A percentile compares a stretch with the other conserved stretches of the same genome.
These are phyloP conservation scores for Ceratobasidium sp. DNA, from an alignment of 1,284 basidiomycete species.

Conservation along the genomic window DNA sequence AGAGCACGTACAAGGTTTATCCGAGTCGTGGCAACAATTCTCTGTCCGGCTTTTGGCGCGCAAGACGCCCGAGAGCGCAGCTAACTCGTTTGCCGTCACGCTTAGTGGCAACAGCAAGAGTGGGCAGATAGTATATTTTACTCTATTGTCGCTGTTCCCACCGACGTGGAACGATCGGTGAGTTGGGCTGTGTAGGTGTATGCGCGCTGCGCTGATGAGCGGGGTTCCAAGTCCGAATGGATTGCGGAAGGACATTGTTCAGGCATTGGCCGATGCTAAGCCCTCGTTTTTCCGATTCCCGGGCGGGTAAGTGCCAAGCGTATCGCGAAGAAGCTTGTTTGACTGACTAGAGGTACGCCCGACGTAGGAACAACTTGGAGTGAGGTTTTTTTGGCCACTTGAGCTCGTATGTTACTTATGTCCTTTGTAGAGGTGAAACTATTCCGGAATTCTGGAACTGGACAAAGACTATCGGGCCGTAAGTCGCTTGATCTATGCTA, in stretches of 20 bases:
- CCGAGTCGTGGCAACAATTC: slow-evolving; percentile 59
- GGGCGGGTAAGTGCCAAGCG: slow-evolving; percentile 42
- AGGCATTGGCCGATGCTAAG: slow-evolving; percentile 45
- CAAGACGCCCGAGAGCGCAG: slow-evolving; percentile 52
- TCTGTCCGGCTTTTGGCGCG: slow-evolving; percentile 57
- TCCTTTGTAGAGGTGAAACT: slow-evolving; percentile 25
- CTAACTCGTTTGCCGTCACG: slow-evolving; percentile 63
- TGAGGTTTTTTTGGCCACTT: slow-evolving; percentile 27
- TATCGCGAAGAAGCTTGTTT: neutral
- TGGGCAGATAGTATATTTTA: slow-evolving; percentile 65
- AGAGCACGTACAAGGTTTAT: slow-evolving; percentile 16
- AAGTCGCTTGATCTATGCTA: neutral
- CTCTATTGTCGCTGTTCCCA: slow-evolving; percentile 73
- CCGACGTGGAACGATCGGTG: slow-evolving; percentile 66
- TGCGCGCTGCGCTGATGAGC: too few relatives aligned
- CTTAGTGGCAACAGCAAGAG: slow-evolving; percentile 58
- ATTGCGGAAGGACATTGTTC: slow-evolving; percentile 46
- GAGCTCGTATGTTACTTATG: slow-evolving; percentile 40
- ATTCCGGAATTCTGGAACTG: slow-evolving; percentile 45
- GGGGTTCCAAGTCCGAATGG: slow-evolving; percentile 41
- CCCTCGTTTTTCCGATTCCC: slow-evolving; percentile 46
- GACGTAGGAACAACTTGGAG: slow-evolving; percentile 41
- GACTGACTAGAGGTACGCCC: neutral
- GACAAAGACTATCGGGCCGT: slow-evolving; percentile 47
- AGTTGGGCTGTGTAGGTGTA: slow-evolving; percentile 1